Evolutionary conservation across 495 filamentous ascomycete genomes (phyloP).

Genomic region (Lasiosphaeria hispida): DNA sequence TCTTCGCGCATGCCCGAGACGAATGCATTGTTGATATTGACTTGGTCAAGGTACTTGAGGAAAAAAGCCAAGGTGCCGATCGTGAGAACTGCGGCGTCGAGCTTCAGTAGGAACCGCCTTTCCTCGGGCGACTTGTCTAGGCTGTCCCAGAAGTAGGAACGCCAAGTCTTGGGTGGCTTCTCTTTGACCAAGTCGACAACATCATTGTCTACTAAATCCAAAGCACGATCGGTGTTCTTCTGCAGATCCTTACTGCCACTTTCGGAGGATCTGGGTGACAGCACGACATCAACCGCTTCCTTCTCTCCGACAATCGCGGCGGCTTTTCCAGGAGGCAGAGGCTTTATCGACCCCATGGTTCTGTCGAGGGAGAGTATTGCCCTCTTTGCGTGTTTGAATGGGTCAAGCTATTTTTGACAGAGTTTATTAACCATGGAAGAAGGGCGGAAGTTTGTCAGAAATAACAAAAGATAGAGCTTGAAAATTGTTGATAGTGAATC

Average conservation of each 20-base stretch:
- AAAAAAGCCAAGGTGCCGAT: constrained; percentile 41
- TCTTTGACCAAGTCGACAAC: constrained; percentile 15
- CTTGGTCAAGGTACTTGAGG: constrained; percentile 58
- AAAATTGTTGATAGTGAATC: too few species aligned
- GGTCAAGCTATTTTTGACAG: too few species aligned
- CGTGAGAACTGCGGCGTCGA: constrained; percentile 55
- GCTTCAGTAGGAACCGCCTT: constrained; percentile 57
- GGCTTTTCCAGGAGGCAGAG: not conserved
- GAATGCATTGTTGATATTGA: constrained; percentile 58
- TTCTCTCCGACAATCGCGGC: not conserved
- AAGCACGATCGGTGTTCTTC: not conserved
- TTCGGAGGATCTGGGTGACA: not conserved
- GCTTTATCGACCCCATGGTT: not conserved
- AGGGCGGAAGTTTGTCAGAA: too few species aligned
- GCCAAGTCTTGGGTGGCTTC: constrained; percentile 35
- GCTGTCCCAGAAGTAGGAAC: constrained; percentile 56
- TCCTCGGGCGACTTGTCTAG: constrained; percentile 61
- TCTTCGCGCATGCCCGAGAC: constrained; percentile 45
- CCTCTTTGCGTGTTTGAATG: too few species aligned
- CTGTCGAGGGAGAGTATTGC: too few species aligned
- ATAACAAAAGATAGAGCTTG: too few species aligned
- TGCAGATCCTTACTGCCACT: not conserved
- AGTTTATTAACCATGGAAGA: too few species aligned
- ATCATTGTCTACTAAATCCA: not conserved
- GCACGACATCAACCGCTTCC: not conserved